These are phyloP conservation scores for Astrothelium subdiscretum DNA, from an alignment of 495 filamentous ascomycete genomes.

Conservation along the genomic window DNA sequence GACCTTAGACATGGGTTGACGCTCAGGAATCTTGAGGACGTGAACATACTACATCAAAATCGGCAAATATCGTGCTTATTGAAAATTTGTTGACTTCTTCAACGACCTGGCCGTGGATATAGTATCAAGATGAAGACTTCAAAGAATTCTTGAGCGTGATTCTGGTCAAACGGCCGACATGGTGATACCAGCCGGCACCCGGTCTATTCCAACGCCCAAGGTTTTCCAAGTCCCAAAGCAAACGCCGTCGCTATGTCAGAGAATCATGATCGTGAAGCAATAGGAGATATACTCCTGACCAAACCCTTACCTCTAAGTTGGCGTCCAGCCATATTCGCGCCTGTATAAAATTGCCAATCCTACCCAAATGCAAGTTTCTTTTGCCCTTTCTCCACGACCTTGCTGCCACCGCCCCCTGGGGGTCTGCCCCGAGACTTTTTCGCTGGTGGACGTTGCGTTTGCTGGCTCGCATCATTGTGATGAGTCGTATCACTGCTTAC, in stretches of 20 bases:
- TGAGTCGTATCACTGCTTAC: slow-evolving; percentile 18
- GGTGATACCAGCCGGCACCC: no score
- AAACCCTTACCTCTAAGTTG: not conserved
- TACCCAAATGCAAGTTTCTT: slow-evolving; percentile 27
- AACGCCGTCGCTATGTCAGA: not conserved
- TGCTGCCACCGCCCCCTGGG: slow-evolving; percentile 4
- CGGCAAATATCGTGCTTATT: no score
- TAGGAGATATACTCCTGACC: not conserved
- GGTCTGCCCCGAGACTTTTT: slow-evolving; percentile 16
- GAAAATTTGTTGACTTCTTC: no score
- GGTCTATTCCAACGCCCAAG: no score
- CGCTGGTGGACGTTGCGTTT: slow-evolving; percentile 9
- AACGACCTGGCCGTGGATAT: no score
- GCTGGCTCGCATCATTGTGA: not conserved
- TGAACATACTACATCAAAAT: no score
- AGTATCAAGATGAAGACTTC: no score
- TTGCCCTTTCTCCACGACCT: slow-evolving; percentile 24
- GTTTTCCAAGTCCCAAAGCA: not conserved
- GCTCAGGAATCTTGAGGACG: no score
- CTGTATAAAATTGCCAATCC: not conserved
- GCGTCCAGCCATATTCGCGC: not conserved
- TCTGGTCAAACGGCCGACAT: no score
- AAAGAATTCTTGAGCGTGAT: no score
- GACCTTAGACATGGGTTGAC: no score
- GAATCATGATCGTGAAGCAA: not conserved